Evolutionary conservation across 306 rosid species (phyloP), one percentile per base, ranked within the genome.

Genomic region (Quercus robur): DNA sequence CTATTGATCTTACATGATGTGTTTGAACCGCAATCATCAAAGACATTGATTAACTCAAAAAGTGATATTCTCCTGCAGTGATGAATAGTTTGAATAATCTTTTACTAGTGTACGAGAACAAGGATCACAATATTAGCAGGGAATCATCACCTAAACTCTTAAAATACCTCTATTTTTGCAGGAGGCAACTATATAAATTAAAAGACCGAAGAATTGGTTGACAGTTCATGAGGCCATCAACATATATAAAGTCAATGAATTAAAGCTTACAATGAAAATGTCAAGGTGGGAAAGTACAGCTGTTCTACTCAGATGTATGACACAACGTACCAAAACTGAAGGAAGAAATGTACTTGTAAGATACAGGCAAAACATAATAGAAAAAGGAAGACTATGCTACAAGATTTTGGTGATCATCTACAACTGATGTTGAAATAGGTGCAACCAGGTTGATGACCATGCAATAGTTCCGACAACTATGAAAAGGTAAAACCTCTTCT

Each of bases 401-500:
- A n/a, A 52, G 56, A 56, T 56, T 17, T 20, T 38, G 46, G 21
- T 54, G 72, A 38, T 20, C 13, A 66, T 54, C 68, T 61, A 14
- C 18, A 64, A 28, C 6, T 26, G 61, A 26, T 44, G 33, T 73
- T n/a, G 20, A 63, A 59, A 35, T 10, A 41, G 54, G 31, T 58
- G 75, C 77, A 44, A 38, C 46, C 41, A 82, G 78, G 19, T 74
- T 70, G 81, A 58, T 55, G 28, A 69, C 57, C 28, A 71, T 18
- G 31, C 11, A 57, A 21, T 13, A 55, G 67, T 66, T 49, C 76
- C 56, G 21, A 17, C 20, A 28, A 17, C 20, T 30, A 28, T 4
- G 14, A 15, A 23, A 23, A 59, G 17, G 28, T 59, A 59, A 21
- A 59, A 59, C 33, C 66, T 26, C 66, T 59, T 23, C 66, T 59